These are phyloP conservation scores for Nicotiana noctiflora DNA, from an alignment of 257 asterid genomes.

Conservation along the genomic window DNA sequence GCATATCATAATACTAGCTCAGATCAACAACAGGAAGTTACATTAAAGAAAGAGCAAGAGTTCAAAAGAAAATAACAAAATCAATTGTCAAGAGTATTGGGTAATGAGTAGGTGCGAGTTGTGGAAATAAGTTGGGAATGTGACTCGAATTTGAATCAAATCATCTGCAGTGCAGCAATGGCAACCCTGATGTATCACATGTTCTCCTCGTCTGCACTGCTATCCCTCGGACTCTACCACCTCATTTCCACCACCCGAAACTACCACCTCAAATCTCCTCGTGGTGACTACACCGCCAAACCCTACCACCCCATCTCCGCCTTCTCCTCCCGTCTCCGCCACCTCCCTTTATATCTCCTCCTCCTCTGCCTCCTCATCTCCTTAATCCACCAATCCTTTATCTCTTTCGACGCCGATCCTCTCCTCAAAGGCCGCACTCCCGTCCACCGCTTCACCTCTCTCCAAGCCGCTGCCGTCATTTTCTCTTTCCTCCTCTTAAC, in stretches of 20 bases:
- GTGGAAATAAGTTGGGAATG: too few species aligned
- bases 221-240: slow-evolving; percentile 67
- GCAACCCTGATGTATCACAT: slow-evolving; percentile 67
- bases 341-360: slow-evolving; percentile 54
- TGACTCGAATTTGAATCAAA: too few species aligned
- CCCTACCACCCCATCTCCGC: slow-evolving; percentile 60
- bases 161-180: slow-evolving; percentile 25
- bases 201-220: slow-evolving; percentile 57
- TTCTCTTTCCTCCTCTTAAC: slow-evolving; percentile 53
- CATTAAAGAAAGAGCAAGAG: too few species aligned
- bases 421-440: slow-evolving; percentile 79
- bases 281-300: slow-evolving; percentile 62
- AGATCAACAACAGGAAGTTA: too few species aligned
- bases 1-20: too few species aligned
- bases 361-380: slow-evolving; percentile 49
- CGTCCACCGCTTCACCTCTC: slow-evolving; percentile 68
- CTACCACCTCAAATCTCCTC: slow-evolving; percentile 66
- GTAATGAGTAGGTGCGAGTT: too few species aligned
- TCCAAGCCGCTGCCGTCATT: slow-evolving; percentile 61
- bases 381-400: slow-evolving; percentile 43
- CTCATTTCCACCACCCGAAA: slow-evolving; percentile 63
- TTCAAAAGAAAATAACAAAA: too few species aligned
- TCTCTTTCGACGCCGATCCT: slow-evolving; percentile 69
- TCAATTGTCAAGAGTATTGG: too few species aligned
- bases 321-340: slow-evolving; percentile 35